These are phyloP conservation scores for Wickerhamomyces mucosus DNA, from an alignment of 805 yeast genomes.

Conservation along the genomic window DNA sequence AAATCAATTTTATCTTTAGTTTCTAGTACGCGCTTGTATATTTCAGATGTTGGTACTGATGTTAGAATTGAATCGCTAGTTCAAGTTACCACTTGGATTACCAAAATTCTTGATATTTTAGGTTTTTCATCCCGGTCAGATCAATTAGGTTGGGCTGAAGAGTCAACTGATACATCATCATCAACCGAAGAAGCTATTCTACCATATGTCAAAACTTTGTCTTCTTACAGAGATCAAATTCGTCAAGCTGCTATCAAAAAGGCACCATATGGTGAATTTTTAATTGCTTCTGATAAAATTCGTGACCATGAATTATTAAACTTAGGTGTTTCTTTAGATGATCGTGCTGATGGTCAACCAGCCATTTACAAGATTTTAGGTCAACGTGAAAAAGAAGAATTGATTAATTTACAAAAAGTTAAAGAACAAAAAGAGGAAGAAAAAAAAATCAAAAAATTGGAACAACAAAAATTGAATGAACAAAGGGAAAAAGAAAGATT, in stretches of 20 bases:
- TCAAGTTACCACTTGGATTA: slow-evolving; percentile 58
- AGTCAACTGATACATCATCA: slow-evolving; percentile 13
- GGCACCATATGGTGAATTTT: slow-evolving; percentile 39
- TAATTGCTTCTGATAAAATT: slow-evolving; percentile 64
- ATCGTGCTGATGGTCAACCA: slow-evolving; percentile 66
- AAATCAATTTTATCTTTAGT: slow-evolving; percentile 60
- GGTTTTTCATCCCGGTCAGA: slow-evolving; percentile 73
- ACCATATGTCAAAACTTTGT: slow-evolving; percentile 73
- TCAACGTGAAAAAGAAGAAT: slow-evolving; percentile 56
- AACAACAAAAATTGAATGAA: slow-evolving; percentile 45
- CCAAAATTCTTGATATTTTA: slow-evolving; percentile 56
- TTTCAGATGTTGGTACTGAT: slow-evolving; percentile 41
- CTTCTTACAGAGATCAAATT: slow-evolving; percentile 75
- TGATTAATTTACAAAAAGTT: slow-evolving; percentile 45
- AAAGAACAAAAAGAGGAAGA: slow-evolving; percentile 45
- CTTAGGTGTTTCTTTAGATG: slow-evolving; percentile 81
- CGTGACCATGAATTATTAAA: slow-evolving; percentile 64
- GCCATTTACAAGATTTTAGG: slow-evolving; percentile 79
- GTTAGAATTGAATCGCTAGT: slow-evolving; percentile 56
- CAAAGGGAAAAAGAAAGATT: slow-evolving; percentile 52
- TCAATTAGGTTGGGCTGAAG: slow-evolving; percentile 71
- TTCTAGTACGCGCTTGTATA: slow-evolving; percentile 62
- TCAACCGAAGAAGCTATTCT: slow-evolving; percentile 56
- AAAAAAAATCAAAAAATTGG: slow-evolving; percentile 49
- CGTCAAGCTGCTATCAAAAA: slow-evolving; percentile 63